These are phyloP conservation scores for Salix caprea DNA, from an alignment of 345 rosid genomes.

Conservation along the genomic window DNA sequence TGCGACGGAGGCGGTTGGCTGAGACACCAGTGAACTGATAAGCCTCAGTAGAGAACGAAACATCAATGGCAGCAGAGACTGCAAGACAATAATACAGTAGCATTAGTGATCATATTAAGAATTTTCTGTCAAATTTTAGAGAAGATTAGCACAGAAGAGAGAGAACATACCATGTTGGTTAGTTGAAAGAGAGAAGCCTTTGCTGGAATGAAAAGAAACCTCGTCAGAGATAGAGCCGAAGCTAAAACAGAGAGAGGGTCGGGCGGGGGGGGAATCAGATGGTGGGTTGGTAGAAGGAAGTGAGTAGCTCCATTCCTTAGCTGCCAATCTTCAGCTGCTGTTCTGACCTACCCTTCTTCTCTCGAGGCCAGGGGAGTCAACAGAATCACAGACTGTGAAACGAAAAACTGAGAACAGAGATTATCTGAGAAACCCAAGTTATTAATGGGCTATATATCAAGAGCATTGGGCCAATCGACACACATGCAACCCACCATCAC, in stretches of 20 bases:
- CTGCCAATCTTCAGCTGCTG: conserved; percentile 22
- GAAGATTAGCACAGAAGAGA: not conserved
- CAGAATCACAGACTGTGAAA: not conserved
- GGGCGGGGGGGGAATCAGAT: not conserved
- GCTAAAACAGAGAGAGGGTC: not conserved
- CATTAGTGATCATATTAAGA: not conserved
- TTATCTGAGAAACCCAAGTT: conserved; percentile 5
- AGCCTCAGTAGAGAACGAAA: conserved; percentile 9
- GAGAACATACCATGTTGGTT: conserved; percentile 12
- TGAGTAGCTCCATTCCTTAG: not conserved
- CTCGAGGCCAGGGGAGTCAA: not conserved
- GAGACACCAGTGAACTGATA: conserved; percentile 1
- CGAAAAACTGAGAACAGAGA: not conserved
- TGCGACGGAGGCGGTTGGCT: conserved; percentile 20
- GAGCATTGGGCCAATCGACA: not conserved
- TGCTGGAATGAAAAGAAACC: not conserved
- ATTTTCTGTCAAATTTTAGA: not conserved
- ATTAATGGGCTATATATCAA: not conserved
- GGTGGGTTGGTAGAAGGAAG: not conserved
- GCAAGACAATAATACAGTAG: not conserved
- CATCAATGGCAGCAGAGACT: conserved; percentile 19
- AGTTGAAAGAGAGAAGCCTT: not conserved
- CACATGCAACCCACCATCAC: not conserved
- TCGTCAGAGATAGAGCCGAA: not conserved
- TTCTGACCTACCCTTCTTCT: conserved; percentile 29